These are phyloP conservation scores for Thermomucor indicae-seudaticae DNA, from an alignment of 371 early-diverging fungal genomes.

Conservation along the genomic window DNA sequence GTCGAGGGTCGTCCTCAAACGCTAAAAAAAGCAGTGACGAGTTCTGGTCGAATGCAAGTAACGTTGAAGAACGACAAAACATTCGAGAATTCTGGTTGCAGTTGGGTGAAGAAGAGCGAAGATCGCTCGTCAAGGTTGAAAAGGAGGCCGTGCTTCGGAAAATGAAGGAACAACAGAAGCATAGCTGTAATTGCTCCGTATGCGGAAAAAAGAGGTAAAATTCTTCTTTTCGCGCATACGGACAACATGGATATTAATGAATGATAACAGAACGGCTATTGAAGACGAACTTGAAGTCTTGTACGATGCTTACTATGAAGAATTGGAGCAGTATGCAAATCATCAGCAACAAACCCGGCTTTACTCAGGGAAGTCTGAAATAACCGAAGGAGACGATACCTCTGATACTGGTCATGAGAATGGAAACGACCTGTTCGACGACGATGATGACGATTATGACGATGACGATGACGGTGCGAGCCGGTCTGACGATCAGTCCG, in stretches of 20 bases:
- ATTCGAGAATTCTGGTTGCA: constrained; percentile 91
- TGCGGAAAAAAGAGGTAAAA: constrained; percentile 82
- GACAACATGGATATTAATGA: neutral
- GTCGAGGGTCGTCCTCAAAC: neutral
- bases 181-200: constrained; percentile 83
- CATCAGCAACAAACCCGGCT: constrained; percentile 60
- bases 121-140: constrained; percentile 81
- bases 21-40: constrained; percentile 20
- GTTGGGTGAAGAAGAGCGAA: constrained; percentile 78
- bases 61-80: constrained; percentile 75
- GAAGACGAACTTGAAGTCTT: constrained; percentile 87
- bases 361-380: no score
- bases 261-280: constrained; percentile 70
- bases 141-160: constrained; percentile 88
- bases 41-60: constrained; percentile 72
- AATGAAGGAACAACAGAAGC: constrained; percentile 91
- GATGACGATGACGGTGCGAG: constrained; percentile 23
- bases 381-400: constrained; percentile 39
- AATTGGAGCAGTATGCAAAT: constrained; percentile 83
- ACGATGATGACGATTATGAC: constrained; percentile 37
- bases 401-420: constrained; percentile 43
- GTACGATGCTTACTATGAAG: constrained; percentile 91
- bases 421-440: constrained; percentile 43
- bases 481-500: constrained; percentile 6
- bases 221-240: neutral